These are phyloP conservation scores for Ananas comosus DNA, from an alignment of 176 grass and related monocot species.

Conservation along the genomic window DNA sequence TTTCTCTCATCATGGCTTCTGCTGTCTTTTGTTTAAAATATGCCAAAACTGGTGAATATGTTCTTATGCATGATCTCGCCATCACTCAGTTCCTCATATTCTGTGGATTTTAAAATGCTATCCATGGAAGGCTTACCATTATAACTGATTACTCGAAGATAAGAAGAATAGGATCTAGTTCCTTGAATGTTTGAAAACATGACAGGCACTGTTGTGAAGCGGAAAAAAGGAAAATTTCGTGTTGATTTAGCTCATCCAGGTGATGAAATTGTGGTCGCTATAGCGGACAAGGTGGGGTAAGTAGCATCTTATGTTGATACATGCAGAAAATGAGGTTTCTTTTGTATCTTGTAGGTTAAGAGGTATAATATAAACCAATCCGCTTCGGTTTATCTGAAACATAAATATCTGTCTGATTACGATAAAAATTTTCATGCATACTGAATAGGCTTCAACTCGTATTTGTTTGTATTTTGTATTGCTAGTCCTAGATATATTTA, in stretches of 20 bases:
- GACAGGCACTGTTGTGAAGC: conserved; percentile 80
- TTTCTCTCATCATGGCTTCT: too few relatives aligned
- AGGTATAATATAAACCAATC: too few relatives aligned
- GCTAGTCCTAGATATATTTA: too few relatives aligned
- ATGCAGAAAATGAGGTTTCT: not conserved
- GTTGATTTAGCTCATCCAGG: conserved; percentile 76
- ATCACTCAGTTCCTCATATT: not conserved
- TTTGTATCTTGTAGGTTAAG: not conserved
- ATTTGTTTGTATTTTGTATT: too few relatives aligned
- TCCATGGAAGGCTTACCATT: too few relatives aligned
- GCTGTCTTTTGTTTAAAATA: too few relatives aligned
- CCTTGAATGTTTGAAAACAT: conserved; percentile 11
- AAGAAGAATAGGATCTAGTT: not conserved
- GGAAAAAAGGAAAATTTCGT: conserved; percentile 71
- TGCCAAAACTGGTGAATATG: not conserved
- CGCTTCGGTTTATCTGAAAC: too few relatives aligned
- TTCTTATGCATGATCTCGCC: not conserved
- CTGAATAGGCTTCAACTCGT: too few relatives aligned
- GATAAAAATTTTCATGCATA: too few relatives aligned
- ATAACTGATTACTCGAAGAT: not conserved
- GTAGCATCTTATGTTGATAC: not conserved
- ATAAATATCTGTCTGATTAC: too few relatives aligned
- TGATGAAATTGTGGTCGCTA: conserved; percentile 85
- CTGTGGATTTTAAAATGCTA: too few relatives aligned
- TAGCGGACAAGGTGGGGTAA: conserved; percentile 86